Evolutionary conservation across 176 grass and related monocot species (phyloP).

Genomic region (Dendrocalamus sinicus): DNA sequence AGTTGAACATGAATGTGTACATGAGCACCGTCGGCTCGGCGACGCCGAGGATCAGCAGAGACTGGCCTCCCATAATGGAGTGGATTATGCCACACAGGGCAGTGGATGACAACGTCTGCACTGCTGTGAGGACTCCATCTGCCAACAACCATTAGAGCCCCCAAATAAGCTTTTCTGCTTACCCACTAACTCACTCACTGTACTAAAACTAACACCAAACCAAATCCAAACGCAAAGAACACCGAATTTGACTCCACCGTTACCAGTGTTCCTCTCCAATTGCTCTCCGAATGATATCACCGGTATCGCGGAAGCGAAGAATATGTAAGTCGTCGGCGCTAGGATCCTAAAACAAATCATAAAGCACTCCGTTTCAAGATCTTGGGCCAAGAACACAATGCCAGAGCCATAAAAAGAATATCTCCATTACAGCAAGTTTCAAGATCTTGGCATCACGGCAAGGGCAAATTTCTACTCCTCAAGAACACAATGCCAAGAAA

Average conservation of each 20-base stretch:
- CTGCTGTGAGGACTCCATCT: conserved; percentile 92
- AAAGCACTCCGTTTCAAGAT: conserved; percentile 45
- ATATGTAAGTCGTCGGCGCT: conserved; percentile 97
- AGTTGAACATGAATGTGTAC: conserved; percentile 99
- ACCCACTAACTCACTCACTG: not conserved
- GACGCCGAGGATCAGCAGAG: conserved; percentile 92
- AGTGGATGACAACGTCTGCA: conserved; percentile 94
- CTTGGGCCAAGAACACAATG: conserved; percentile 32
- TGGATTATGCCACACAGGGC: conserved; percentile 93
- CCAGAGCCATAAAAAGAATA: not conserved
- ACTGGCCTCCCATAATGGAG: conserved; percentile 91
- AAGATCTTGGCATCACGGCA: conserved; percentile 16
- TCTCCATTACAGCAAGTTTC: not conserved
- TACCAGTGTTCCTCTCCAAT: conserved; percentile 91
- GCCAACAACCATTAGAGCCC: conserved; percentile 34
- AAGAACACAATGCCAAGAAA: conserved; percentile 35
- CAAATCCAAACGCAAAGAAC: not conserved
- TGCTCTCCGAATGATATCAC: conserved; percentile 99
- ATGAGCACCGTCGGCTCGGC: conserved; percentile 96
- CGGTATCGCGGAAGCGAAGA: conserved; percentile 97
- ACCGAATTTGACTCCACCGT: conserved; percentile 4
- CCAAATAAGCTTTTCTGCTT: conserved; percentile 23
- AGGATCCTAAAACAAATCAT: conserved; percentile 66
- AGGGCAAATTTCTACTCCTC: not conserved
- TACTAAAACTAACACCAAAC: conserved; percentile 32